These are phyloP conservation scores for Ophiocordyceps camponoti-leonardi DNA, from an alignment of 2,329 filamentous ascomycete species.

Conservation along the genomic window DNA sequence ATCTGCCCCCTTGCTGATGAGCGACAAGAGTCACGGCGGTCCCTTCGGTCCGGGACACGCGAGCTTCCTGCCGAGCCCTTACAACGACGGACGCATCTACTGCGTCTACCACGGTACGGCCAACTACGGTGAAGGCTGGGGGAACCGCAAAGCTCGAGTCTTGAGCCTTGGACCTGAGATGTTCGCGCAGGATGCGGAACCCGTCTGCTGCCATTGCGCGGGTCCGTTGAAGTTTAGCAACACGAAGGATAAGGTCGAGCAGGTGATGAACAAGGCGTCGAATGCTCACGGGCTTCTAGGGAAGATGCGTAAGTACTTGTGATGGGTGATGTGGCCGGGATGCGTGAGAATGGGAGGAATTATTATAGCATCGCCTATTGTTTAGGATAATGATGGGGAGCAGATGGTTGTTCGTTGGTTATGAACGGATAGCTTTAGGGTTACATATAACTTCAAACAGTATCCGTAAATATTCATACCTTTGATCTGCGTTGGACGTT, in stretches of 20 bases:
- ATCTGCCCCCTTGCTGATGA: conserved; percentile 2
- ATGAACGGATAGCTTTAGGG: too few relatives aligned
- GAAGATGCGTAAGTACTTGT: conserved; percentile 1
- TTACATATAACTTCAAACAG: too few relatives aligned
- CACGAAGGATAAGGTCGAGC: background rate
- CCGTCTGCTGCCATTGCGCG: conserved; percentile 5
- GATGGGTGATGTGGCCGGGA: background rate
- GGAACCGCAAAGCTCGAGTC: conserved; percentile 7
- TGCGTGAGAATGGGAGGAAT: too few relatives aligned
- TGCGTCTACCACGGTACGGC: conserved; percentile 5
- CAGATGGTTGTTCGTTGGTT: too few relatives aligned
- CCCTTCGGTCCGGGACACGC: conserved; percentile 6
- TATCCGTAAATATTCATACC: too few relatives aligned
- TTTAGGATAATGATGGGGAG: too few relatives aligned
- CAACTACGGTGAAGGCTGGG: conserved; percentile 6
- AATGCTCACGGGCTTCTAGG: background rate
- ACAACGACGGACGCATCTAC: conserved; percentile 3
- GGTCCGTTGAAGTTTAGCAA: background rate
- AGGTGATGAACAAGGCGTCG: background rate
- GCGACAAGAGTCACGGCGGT: conserved; percentile 3
- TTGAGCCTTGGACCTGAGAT: conserved; percentile 4
- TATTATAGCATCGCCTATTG: too few relatives aligned
- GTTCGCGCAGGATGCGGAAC: conserved; percentile 4
- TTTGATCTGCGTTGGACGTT: too few relatives aligned
- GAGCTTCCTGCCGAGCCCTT: conserved; percentile 8